Evolutionary conservation across 257 asterid species (phyloP), one percentile per base, ranked within the genome.

Genomic region (Przewalskia tangutica): DNA sequence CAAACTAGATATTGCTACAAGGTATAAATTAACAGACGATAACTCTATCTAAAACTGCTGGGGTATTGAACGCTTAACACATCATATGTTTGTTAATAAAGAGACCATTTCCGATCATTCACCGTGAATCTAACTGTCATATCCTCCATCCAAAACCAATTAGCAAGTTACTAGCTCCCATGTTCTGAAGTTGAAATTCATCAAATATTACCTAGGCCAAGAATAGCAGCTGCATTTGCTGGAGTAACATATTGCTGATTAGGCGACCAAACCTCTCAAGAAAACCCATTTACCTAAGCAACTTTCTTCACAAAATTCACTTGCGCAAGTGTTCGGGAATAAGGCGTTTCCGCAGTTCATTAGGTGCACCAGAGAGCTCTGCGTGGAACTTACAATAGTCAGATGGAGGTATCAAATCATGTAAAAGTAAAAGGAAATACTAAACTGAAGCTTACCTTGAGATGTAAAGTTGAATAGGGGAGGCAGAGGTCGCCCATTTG

Each of bases 401-500:
- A 83, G 81, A 77, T 40, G 4, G 27, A 18, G 38, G 16, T 32
- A 60, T 17, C 27, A 36, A 42, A 3, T 20, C 18, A 10, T 18
- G 68, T 12, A 42, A 44, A 12, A 11, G 40, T 4, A 42, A 5
- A 59, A 58, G 58, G 11, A 8, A 42, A 56, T 40, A 56, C 55
- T 27, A 50, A 60, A 36, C 9, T 40, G 60, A 82, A 8, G 64
- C 83, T 79, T 53, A 94, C 98, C 98, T 88, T 93, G 95, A 23
- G 93, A 88, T 44, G 94, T 87, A 77, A 93, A 95, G 90, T 95
- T 66, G 87, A 95, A 92, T 9, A 95, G 84, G 27, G 97, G 98
- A 76, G 98, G 98, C 32, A 95, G 82, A 7, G 92, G 86, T 50
- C 87, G 89, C 51, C 97, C 97, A 60, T 89, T 93, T 23, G 97